phyloP scores from a whole-genome alignment of 257 asterid species.

The Gentiana macrophylla region DNA sequence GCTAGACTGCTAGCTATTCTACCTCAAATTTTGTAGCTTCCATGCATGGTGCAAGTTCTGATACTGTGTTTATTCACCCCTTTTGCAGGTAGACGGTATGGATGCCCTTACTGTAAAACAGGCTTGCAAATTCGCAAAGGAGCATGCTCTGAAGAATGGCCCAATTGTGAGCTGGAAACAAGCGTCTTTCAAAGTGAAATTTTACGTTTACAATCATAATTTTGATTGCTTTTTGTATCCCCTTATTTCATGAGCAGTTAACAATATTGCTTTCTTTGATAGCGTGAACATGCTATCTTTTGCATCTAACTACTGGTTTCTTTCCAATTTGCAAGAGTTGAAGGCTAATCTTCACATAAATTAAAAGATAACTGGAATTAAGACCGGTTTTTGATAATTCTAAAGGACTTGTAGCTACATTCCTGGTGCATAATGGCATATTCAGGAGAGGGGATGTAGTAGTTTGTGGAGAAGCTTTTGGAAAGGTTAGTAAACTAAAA shows the following conservation, averaged over 20 bases:
- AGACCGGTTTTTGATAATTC: slow-evolving; percentile 62
- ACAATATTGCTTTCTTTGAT: neutral
- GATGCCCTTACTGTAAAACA: no score
- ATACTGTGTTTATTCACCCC: no score
- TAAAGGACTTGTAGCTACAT: slow-evolving; percentile 85
- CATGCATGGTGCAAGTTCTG: no score
- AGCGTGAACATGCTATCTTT: neutral
- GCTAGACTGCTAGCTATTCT: no score
- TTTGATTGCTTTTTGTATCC: no score
- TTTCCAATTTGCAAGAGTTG: slow-evolving; percentile 78
- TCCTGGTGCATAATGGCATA: slow-evolving; percentile 95
- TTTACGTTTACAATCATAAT: no score
- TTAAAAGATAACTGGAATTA: slow-evolving; percentile 89
- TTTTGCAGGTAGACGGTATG: no score
- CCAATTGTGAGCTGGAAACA: no score
- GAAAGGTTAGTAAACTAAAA: slow-evolving; percentile 65
- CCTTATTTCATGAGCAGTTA: neutral
- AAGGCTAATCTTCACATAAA: slow-evolving; percentile 93
- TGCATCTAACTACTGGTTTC: neutral
- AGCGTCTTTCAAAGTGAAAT: no score
- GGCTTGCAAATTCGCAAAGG: no score
- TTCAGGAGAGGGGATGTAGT: slow-evolving; percentile 74
- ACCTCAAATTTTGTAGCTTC: no score
- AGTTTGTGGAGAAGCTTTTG: slow-evolving; percentile 94
- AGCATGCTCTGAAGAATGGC: no score